These are phyloP conservation scores for Lanzia echinophila DNA, from an alignment of 2,329 filamentous ascomycete genomes.

Conservation along the genomic window DNA sequence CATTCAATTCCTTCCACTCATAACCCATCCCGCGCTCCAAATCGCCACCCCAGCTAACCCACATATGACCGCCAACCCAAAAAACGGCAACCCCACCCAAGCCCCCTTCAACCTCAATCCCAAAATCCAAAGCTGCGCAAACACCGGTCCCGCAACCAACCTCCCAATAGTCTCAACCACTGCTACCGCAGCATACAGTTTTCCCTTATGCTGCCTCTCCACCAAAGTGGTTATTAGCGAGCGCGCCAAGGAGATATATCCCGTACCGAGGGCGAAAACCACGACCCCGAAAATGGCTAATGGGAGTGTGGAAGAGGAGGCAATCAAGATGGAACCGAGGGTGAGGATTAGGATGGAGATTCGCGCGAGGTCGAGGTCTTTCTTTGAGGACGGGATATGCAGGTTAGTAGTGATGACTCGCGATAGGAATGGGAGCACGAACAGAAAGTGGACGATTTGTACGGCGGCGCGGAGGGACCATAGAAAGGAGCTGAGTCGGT, in stretches of 20 bases:
- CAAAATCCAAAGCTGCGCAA: slow-evolving; percentile 20
- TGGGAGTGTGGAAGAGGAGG: slow-evolving; percentile 16
- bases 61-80: not conserved
- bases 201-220: slow-evolving; percentile 21
- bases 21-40: not conserved
- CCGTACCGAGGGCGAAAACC: slow-evolving; percentile 23
- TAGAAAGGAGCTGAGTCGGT: slow-evolving; percentile 20
- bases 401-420: slow-evolving; percentile 14
- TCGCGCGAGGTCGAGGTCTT: slow-evolving; percentile 22
- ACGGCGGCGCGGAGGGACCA: slow-evolving; percentile 23
- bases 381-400: slow-evolving; percentile 14
- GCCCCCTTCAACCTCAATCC: slow-evolving; percentile 21
- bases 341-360: slow-evolving; percentile 17
- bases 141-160: slow-evolving; percentile 18
- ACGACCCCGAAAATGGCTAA: slow-evolving; percentile 19
- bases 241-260: slow-evolving; percentile 15
- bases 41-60: not conserved
- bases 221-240: slow-evolving; percentile 23
- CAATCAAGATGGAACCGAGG: slow-evolving; percentile 19
- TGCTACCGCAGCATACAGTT: slow-evolving; percentile 23
- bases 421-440: slow-evolving; percentile 21
- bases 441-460: slow-evolving; percentile 21
- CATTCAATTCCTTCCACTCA: not conserved
- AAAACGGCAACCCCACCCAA: slow-evolving; percentile 26
- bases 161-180: slow-evolving; percentile 22